Percentiles rank a stretch among this genome's conserved stretches.
phyloP scores from a whole-genome alignment of 345 rosid genomes.

The Durio zibethinus region DNA sequence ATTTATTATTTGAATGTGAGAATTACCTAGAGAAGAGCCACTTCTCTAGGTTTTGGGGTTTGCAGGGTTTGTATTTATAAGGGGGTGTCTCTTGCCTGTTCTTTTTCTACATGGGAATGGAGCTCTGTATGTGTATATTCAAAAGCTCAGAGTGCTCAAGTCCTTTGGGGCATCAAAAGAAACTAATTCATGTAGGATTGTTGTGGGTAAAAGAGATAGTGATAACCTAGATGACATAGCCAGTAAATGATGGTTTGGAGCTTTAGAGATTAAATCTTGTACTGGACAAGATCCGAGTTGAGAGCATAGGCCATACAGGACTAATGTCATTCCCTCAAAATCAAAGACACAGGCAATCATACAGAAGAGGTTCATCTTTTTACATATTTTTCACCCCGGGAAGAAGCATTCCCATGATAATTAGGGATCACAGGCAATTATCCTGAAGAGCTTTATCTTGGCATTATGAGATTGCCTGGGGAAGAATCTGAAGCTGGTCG shows the following conservation, averaged over 20 bases:
- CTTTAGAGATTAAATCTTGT: background rate
- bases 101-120: background rate
- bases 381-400: background rate
- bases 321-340: background rate
- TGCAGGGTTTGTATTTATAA: background rate
- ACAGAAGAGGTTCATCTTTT: background rate
- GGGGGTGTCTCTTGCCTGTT: background rate
- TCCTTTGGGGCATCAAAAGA: background rate
- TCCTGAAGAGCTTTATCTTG: background rate
- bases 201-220: background rate
- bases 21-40: background rate
- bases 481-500: background rate
- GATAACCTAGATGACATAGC: background rate
- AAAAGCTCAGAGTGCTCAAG: background rate
- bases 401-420: background rate
- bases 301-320: background rate
- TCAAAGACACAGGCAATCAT: background rate
- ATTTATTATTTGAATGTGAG: slow-evolving; percentile 8
- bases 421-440: background rate
- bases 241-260: slow-evolving; percentile 3
- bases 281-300: background rate
- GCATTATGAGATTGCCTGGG: background rate
- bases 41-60: background rate
- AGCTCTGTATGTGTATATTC: background rate
- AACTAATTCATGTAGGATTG: background rate